These are phyloP conservation scores for Luffa acutangula DNA, from an alignment of 306 rosid species.

Conservation along the genomic window DNA sequence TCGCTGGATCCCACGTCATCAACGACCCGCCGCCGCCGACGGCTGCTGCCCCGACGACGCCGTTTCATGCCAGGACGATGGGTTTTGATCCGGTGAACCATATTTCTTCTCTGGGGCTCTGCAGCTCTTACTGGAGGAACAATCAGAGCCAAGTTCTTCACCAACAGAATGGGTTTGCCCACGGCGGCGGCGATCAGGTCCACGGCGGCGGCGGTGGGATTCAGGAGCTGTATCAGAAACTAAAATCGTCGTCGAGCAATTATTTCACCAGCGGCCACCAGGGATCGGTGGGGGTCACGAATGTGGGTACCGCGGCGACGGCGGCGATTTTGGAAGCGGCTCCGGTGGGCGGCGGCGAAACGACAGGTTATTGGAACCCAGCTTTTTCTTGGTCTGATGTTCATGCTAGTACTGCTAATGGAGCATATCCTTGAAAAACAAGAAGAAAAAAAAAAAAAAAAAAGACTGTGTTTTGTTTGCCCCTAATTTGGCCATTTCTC, in stretches of 20 bases:
- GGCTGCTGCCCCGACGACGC: not conserved
- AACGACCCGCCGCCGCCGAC: conserved; percentile 33
- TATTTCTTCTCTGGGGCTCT: conserved; percentile 39
- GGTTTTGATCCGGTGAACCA: conserved; percentile 48
- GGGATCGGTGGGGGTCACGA: conserved; percentile 32
- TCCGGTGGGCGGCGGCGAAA: conserved; percentile 45
- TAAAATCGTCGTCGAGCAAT: conserved; percentile 42
- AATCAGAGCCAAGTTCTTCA: conserved; percentile 17
- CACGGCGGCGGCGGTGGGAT: conserved; percentile 48
- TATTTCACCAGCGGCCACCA: conserved; percentile 22
- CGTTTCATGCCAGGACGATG: conserved; percentile 24
- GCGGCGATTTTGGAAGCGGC: conserved; percentile 52
- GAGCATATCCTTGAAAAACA: conserved; percentile 48
- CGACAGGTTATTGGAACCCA: conserved; percentile 77
- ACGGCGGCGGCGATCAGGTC: conserved; percentile 23
- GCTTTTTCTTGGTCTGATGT: conserved; percentile 70
- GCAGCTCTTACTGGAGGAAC: conserved; percentile 61
- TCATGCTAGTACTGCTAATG: conserved; percentile 70
- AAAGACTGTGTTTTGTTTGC: not conserved
- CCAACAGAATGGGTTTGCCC: conserved; percentile 22
- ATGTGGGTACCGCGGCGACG: conserved; percentile 22
- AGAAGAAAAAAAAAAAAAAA: not conserved
- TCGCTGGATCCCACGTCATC: conserved; percentile 37
- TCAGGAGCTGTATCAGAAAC: conserved; percentile 74
- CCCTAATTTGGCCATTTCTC: not conserved